A percentile compares a stretch with the other conserved stretches of the same genome.
Evolutionary conservation across 805 yeast species (phyloP).

Genomic region (Wilhelminamyces savonicus): DNA sequence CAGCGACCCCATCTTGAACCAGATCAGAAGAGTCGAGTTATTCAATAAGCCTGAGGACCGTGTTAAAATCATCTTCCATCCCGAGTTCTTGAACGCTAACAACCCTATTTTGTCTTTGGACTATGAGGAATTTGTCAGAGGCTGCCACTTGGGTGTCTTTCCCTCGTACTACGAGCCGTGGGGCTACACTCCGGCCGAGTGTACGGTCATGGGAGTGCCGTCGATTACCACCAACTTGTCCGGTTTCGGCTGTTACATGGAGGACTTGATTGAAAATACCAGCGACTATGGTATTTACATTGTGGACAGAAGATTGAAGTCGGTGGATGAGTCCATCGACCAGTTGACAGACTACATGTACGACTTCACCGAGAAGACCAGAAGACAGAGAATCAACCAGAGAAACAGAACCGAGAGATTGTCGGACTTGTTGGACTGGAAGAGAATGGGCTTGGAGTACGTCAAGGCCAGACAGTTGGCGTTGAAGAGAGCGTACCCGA

Average conservation of each 20-base stretch:
- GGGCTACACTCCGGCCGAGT: slow-evolving; percentile 99
- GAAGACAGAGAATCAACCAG: slow-evolving; percentile 96
- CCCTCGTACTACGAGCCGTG: slow-evolving; percentile 98
- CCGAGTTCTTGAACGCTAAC: slow-evolving; percentile 90
- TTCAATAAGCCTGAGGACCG: slow-evolving; percentile 87
- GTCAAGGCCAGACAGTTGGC: slow-evolving; percentile 91
- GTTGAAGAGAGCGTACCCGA: slow-evolving; percentile 90
- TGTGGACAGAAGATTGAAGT: slow-evolving; percentile 88
- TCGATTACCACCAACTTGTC: slow-evolving; percentile 93
- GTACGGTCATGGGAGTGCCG: slow-evolving; percentile 99
- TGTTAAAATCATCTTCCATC: slow-evolving; percentile 94
- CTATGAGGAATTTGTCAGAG: slow-evolving; percentile 96
- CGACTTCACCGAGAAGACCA: slow-evolving; percentile 79
- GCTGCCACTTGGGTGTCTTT: slow-evolving; percentile 96
- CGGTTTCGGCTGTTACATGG: slow-evolving; percentile 99
- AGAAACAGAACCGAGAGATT: slow-evolving; percentile 94
- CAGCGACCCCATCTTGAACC: slow-evolving; percentile 84
- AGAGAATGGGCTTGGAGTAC: slow-evolving; percentile 95
- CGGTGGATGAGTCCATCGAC: slow-evolving; percentile 88
- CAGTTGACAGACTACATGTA: slow-evolving; percentile 87
- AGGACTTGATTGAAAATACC: slow-evolving; percentile 89
- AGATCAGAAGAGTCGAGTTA: slow-evolving; percentile 83
- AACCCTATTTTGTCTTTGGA: slow-evolving; percentile 91
- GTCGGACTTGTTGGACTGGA: slow-evolving; percentile 93
- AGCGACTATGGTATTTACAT: slow-evolving; percentile 95